Percentiles rank a stretch among this genome's conserved stretches.
Conservation (phyloP, 805 yeast genomes). For the Hemisphaericaspora nanyangensis region DNA sequence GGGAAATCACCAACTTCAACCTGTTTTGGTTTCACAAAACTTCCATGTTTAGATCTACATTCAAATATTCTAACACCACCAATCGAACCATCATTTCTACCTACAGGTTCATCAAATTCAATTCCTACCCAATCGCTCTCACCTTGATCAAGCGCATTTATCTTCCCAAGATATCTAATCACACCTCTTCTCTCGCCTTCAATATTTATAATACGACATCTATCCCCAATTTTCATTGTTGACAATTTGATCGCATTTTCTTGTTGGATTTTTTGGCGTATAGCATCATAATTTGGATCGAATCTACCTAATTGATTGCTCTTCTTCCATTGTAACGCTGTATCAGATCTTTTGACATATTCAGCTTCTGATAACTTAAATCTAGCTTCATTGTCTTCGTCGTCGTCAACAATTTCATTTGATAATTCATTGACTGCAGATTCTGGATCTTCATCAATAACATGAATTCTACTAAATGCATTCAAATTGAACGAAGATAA, state of each 20-base stretch:
- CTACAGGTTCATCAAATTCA: constrained; percentile 79
- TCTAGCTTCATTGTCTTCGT: constrained; percentile 24
- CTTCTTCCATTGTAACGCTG: constrained; percentile 78
- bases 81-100: constrained; percentile 79
- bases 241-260: constrained; percentile 23
- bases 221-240: constrained; percentile 42
- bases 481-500: constrained; percentile 26
- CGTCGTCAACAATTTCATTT: constrained; percentile 10
- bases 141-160: constrained; percentile 53
- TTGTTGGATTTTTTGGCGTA: constrained; percentile 24
- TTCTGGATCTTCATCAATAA: constrained; percentile 52
- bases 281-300: constrained; percentile 45
- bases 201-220: constrained; percentile 49
- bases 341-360: constrained; percentile 54
- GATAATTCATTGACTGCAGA: constrained; percentile 44
- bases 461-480: constrained; percentile 50
- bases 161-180: constrained; percentile 66
- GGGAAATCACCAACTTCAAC: constrained; percentile 71
- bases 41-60: constrained; percentile 61
- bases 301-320: constrained; percentile 68
- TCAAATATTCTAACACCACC: constrained; percentile 58
- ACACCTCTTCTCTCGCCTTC: constrained; percentile 61
- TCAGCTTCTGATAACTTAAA: constrained; percentile 54
- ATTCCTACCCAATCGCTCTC: constrained; percentile 74
- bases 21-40: constrained; percentile 67